Percentiles rank a stretch among this genome's conserved stretches.
Conservation (phyloP, 495 filamentous ascomycete species). For the Pseudevernia furfuracea region DNA sequence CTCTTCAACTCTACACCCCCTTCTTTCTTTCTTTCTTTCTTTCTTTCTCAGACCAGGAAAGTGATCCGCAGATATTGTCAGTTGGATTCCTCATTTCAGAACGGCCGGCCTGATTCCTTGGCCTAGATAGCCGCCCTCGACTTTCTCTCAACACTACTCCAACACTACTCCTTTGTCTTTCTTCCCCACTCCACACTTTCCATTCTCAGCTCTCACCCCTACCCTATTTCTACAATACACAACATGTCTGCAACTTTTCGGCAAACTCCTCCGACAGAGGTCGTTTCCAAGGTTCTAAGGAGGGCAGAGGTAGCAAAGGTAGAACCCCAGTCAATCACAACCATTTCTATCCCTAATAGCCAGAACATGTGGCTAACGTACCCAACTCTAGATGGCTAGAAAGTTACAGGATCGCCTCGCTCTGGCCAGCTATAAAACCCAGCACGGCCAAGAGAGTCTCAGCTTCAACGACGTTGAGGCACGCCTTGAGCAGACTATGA, state of each 20-base stretch:
- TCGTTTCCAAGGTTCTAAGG: slow-evolving; percentile 61
- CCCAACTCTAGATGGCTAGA: slow-evolving; percentile 65
- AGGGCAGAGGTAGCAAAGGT: slow-evolving; percentile 82
- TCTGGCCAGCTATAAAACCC: slow-evolving; percentile 91
- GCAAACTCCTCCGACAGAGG: slow-evolving; percentile 48
- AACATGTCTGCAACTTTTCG: slow-evolving; percentile 30
- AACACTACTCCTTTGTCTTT: neutral
- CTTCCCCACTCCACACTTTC: neutral
- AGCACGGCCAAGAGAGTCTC: slow-evolving; percentile 78
- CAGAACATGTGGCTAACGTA: slow-evolving; percentile 2
- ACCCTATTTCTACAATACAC: neutral
- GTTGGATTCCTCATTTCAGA: neutral
- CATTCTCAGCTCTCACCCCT: neutral
- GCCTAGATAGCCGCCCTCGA: slow-evolving; percentile 4
- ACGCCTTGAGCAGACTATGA: slow-evolving; percentile 63
- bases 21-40: neutral
- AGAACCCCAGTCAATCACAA: slow-evolving; percentile 17
- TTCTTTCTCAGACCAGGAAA: neutral
- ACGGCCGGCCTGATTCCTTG: neutral
- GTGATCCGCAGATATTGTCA: neutral
- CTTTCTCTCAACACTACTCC: neutral
- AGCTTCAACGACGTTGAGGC: slow-evolving; percentile 67
- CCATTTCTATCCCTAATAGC: neutral
- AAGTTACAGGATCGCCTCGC: slow-evolving; percentile 87
- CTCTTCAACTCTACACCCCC: neutral